Base-by-base conservation (phyloP, 2,329 filamentous ascomycete genomes). In the Sarocladiaceae sp. region DNA sequence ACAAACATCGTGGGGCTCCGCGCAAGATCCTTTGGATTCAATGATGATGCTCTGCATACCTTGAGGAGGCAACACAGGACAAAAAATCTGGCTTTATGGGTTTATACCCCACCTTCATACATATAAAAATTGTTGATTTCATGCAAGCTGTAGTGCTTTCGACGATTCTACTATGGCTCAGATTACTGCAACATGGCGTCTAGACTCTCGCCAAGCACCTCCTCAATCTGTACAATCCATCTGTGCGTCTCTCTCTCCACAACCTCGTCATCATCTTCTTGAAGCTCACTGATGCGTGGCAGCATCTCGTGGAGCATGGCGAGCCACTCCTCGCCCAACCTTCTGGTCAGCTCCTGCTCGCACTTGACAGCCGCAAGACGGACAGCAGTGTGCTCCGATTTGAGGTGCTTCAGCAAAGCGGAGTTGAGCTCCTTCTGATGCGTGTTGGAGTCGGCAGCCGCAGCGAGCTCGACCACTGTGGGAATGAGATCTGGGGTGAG, bases 211-310 rank as follows among this genome's bases (percentile, higher is more conserved):
- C 94, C 94, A 50, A 97, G 72, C 26, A 95, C 87, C 44, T 82
- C 85, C 71, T 97, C 93, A 64, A 99, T 95, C 70, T 85, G 84
- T 64, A 86, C 81, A 60, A 97, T 94, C 93, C 94, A 97, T 62
- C 83, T 78, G 65, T 92, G 82, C 33, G 91, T 93, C 74, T 96
- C 92, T 64, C 84, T 77, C 74, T 99, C 94, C 22, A 99, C 93
- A 25, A 80, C 78, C 72, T 97, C 94, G 64, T 97, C 92, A 59
- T 97, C 94, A 66, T 99, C 94, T 65, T 99, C 94, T 72, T 96
- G 87, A 63, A 96, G 69, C 73, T 99, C 94, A 63, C 90, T 95
- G 61, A 99, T 96, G 58, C 93, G 90, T 18, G 95, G 93, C 66
- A 99, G 72, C 87, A 97, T 97, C 78, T 99, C 94, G 0, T 93